Evolutionary conservation across 2,329 filamentous ascomycete genomes (phyloP).

Genomic region (Sphaerulina vaccinii): DNA sequence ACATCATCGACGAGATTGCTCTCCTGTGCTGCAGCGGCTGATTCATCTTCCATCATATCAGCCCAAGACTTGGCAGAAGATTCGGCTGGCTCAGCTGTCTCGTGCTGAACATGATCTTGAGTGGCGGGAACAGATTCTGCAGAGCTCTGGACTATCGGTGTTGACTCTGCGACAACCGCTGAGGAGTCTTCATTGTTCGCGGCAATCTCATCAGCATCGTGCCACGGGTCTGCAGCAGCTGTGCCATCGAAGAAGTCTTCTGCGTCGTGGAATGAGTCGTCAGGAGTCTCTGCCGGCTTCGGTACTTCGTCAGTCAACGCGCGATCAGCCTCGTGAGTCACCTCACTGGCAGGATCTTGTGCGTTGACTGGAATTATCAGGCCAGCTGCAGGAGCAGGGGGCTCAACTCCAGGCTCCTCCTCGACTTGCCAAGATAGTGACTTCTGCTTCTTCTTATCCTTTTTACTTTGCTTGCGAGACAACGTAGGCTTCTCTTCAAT

Average conservation of each 20-base stretch:
- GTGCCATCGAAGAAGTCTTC: slow-evolving; percentile 13
- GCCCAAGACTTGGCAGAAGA: slow-evolving; percentile 9
- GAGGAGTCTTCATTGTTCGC: neutral
- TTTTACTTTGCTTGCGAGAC: slow-evolving; percentile 27
- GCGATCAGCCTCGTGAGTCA: slow-evolving; percentile 3
- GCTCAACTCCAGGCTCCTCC: neutral
- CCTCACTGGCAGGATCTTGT: slow-evolving; percentile 6
- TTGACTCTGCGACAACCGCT: neutral
- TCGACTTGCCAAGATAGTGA: slow-evolving; percentile 2
- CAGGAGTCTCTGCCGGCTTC: slow-evolving; percentile 9
- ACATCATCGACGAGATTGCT: slow-evolving; percentile 18
- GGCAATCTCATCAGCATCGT: slow-evolving; percentile 8
- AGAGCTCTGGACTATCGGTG: neutral
- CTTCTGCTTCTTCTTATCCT: slow-evolving; percentile 27
- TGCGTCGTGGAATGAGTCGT: slow-evolving; percentile 18
- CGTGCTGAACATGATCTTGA: neutral
- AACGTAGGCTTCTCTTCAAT: slow-evolving; percentile 9
- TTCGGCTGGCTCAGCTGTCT: neutral
- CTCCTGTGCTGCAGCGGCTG: neutral
- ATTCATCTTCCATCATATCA: neutral
- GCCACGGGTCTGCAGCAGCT: slow-evolving; percentile 7
- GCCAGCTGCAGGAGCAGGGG: neutral
- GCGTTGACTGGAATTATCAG: neutral
- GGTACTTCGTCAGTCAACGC: slow-evolving; percentile 7
- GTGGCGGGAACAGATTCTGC: neutral